A percentile compares a stretch with the other conserved stretches of the same genome.
These are phyloP conservation scores for Aspergillus nidulans DNA, from an alignment of 495 filamentous ascomycete genomes.

Conservation along the genomic window DNA sequence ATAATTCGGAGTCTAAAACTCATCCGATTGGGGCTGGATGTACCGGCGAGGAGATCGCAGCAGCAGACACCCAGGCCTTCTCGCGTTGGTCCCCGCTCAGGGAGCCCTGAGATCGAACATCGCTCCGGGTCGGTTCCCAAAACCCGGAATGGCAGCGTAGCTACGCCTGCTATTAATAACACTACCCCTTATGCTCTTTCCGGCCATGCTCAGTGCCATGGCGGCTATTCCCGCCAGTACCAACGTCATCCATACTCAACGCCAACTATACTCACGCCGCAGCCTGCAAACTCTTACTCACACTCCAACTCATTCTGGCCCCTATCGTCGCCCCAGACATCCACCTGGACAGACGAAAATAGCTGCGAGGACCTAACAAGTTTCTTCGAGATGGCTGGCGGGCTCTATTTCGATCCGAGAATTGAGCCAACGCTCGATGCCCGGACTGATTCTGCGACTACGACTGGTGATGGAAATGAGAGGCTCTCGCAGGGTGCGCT, in stretches of 20 bases:
- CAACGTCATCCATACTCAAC: background rate
- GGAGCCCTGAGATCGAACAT: background rate
- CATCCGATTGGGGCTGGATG: slow-evolving; percentile 26
- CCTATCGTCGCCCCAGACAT: slow-evolving; percentile 12
- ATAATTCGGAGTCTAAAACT: slow-evolving; percentile 37
- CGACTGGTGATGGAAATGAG: background rate
- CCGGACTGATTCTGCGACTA: background rate
- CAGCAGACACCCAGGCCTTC: background rate
- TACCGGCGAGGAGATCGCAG: background rate
- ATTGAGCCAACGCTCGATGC: background rate
- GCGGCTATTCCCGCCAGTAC: background rate
- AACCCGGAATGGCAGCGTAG: background rate
- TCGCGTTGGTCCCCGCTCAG: too few species aligned
- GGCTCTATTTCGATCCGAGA: slow-evolving; percentile 32
- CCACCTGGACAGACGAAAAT: slow-evolving; percentile 17
- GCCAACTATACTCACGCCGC: background rate
- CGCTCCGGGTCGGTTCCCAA: background rate
- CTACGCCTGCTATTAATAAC: background rate
- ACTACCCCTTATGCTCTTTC: background rate
- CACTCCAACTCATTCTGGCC: slow-evolving; percentile 23
- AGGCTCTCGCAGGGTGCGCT: slow-evolving; percentile 2
- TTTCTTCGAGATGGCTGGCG: slow-evolving; percentile 43
- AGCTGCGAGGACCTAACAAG: slow-evolving; percentile 38
- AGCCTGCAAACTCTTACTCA: slow-evolving; percentile 11
- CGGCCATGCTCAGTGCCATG: background rate